phyloP scores from a whole-genome alignment of 495 filamentous ascomycete genomes.

The Clavariopsis aquatica region DNA sequence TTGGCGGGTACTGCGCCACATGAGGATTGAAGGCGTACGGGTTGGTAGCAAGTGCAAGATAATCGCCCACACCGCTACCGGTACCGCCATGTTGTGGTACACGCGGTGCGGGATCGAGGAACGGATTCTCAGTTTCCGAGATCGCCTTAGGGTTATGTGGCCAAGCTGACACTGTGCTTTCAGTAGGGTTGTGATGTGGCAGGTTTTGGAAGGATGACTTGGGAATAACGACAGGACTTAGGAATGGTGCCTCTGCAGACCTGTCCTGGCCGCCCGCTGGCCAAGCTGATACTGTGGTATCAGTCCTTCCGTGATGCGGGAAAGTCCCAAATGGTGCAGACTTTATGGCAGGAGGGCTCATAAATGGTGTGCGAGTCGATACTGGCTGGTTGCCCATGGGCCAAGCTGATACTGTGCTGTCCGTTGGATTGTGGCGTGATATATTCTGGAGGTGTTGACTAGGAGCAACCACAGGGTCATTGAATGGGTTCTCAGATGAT shows the following conservation, averaged over 20 bases:
- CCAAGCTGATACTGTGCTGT: background rate
- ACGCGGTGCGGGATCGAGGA: conserved; percentile 19
- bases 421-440: background rate
- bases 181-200: background rate
- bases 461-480: background rate
- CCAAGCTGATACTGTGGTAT: background rate
- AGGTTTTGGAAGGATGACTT: background rate
- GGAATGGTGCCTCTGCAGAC: background rate
- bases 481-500: conserved; percentile 1
- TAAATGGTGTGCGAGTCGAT: background rate
- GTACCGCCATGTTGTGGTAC: conserved; percentile 10
- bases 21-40: conserved; percentile 19
- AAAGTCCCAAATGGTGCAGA: background rate
- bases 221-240: background rate
- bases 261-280: background rate
- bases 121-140: conserved; percentile 3
- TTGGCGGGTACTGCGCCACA: conserved; percentile 22
- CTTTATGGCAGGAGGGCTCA: background rate
- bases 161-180: background rate
- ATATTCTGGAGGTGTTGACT: background rate
- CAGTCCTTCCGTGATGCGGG: background rate
- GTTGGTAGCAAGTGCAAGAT: conserved; percentile 15
- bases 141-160: background rate
- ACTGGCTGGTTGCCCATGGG: background rate
- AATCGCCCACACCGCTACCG: conserved; percentile 3